Percentiles rank a stretch among this genome's conserved stretches.
phyloP scores from a whole-genome alignment of 2,329 filamentous ascomycete species.

The Parastagonospora nodorum region DNA sequence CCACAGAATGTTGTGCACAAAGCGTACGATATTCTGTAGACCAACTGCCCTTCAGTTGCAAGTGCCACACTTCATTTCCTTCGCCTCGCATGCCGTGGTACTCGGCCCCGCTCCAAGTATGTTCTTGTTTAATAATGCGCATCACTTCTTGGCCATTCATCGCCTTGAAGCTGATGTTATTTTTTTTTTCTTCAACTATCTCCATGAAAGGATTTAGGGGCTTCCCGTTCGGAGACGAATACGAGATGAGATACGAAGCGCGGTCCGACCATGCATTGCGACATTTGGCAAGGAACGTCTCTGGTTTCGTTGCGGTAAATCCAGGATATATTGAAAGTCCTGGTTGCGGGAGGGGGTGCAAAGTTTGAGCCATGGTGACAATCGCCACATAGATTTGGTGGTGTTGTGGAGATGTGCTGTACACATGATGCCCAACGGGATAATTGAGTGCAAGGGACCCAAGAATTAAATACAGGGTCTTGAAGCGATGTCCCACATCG shows the following conservation, averaged over 20 bases:
- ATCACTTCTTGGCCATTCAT: constrained; percentile 19
- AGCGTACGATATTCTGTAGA: constrained; percentile 21
- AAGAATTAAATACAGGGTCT: no score
- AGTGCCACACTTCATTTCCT: constrained; percentile 15
- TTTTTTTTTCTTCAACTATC: constrained; percentile 13
- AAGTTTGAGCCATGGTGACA: constrained; percentile 5
- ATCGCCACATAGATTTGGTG: background rate
- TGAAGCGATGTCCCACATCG: no score
- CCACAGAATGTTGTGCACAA: background rate
- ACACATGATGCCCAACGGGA: no score
- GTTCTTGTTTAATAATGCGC: constrained; percentile 15
- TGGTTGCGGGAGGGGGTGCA: constrained; percentile 16
- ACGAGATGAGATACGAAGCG: constrained; percentile 10
- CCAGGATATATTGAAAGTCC: constrained; percentile 19
- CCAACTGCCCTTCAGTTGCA: constrained; percentile 14
- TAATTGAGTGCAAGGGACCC: no score
- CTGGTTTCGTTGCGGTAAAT: constrained; percentile 16
- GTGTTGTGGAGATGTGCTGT: no score
- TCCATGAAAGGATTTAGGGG: constrained; percentile 12
- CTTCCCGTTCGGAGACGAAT: constrained; percentile 6
- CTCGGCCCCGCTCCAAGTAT: constrained; percentile 9
- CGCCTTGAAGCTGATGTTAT: constrained; percentile 15
- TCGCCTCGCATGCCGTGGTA: constrained; percentile 21
- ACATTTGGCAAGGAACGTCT: constrained; percentile 20
- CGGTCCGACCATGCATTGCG: constrained; percentile 4